These are phyloP conservation scores for Pecoramyces ruminantium DNA, from an alignment of 192 early-diverging fungal genomes.

Conservation along the genomic window DNA sequence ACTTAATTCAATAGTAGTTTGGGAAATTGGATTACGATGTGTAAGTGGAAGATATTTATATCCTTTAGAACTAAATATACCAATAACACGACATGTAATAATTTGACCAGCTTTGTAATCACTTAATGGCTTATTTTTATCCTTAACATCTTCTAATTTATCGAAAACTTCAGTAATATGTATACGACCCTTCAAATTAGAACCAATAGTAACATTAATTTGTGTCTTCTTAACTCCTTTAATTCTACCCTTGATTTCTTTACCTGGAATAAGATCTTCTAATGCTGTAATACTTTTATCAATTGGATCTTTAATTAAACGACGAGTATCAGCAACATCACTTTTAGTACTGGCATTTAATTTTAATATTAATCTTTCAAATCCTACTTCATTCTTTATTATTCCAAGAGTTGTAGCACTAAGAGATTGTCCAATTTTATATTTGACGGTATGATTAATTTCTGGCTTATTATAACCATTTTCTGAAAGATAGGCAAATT, in stretches of 20 bases:
- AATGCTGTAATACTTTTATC: conserved; percentile 19
- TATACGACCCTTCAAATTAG: conserved; percentile 53
- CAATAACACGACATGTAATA: neutral
- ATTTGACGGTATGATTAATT: neutral
- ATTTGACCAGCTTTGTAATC: neutral
- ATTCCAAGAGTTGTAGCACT: neutral
- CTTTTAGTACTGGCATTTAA: neutral
- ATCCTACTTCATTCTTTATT: neutral
- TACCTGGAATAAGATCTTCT: conserved; percentile 26
- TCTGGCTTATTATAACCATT: neutral
- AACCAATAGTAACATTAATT: conserved; percentile 44
- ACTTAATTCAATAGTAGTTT: conserved; percentile 41
- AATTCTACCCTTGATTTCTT: conserved; percentile 17
- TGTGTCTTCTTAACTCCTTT: conserved; percentile 26
- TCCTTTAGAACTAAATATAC: neutral
- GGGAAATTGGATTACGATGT: conserved; percentile 20
- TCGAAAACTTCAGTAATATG: conserved; percentile 56
- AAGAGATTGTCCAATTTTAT: neutral
- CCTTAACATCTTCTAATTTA: conserved; percentile 10
- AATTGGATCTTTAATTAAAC: conserved; percentile 9
- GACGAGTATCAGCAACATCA: neutral
- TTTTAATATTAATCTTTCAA: neutral
- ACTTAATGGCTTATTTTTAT: conserved; percentile 6
- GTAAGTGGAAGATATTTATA: conserved; percentile 49
- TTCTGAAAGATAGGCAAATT: neutral